phyloP scores from a whole-genome alignment of 495 filamentous ascomycete species.

The Aspergillus biplanus region DNA sequence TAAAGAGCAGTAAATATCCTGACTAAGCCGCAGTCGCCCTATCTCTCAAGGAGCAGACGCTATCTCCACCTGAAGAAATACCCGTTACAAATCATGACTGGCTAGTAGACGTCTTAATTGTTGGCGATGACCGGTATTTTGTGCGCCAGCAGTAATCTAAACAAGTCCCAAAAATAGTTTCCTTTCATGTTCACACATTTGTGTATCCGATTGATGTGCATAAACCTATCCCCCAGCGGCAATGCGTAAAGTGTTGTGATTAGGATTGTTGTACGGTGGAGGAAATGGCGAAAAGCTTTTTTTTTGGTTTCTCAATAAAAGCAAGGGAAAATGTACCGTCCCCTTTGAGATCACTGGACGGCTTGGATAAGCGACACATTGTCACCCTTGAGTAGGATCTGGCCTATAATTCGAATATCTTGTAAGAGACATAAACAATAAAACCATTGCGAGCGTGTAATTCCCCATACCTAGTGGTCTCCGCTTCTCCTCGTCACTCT shows the following conservation, averaged over 20 bases:
- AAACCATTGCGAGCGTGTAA: neutral
- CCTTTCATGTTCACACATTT: conserved; percentile 23
- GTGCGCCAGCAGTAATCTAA: conserved; percentile 35
- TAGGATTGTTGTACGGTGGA: conserved; percentile 25
- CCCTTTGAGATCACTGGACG: conserved; percentile 48
- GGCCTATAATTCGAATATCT: conserved; percentile 59
- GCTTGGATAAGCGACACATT: conserved; percentile 95
- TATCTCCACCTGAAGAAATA: conserved; percentile 61
- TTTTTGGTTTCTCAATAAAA: conserved; percentile 6
- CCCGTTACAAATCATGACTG: conserved; percentile 70
- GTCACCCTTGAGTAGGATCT: conserved; percentile 96
- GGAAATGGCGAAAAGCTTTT: conserved; percentile 12
- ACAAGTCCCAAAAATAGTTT: conserved; percentile 24
- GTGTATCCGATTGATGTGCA: conserved; percentile 26
- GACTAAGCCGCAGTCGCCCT: conserved; percentile 68
- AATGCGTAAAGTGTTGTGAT: conserved; percentile 27
- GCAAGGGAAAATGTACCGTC: conserved; percentile 6
- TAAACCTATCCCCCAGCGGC: conserved; percentile 19
- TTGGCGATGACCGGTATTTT: conserved; percentile 57
- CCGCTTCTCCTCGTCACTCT: conserved; percentile 78
- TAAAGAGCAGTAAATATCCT: conserved; percentile 25
- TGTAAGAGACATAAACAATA: conserved; percentile 22
- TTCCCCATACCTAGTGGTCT: conserved; percentile 71
- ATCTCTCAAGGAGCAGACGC: conserved; percentile 84
- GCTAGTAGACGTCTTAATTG: conserved; percentile 66